Conservation (phyloP, 2,329 filamentous ascomycete genomes). For the Hortaea sp. region DNA sequence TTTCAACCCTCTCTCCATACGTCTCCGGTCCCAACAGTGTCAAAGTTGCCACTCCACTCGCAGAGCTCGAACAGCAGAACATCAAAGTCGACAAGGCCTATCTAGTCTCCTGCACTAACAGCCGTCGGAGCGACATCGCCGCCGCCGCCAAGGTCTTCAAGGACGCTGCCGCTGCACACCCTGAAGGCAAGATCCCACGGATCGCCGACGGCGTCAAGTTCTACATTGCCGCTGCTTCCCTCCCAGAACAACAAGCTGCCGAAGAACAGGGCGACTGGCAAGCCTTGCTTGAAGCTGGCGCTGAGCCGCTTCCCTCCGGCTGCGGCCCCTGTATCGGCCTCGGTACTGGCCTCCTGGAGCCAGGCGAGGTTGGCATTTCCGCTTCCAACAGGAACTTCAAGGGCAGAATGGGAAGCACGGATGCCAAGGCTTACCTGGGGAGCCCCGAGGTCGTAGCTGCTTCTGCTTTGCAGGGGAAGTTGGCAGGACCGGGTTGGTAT, state of each 20-base stretch:
- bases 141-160: constrained; percentile 78
- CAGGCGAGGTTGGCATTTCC: constrained; percentile 76
- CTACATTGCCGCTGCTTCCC: constrained; percentile 81
- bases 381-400: constrained; percentile 86
- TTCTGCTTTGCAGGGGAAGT: constrained; percentile 65
- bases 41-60: constrained; percentile 71
- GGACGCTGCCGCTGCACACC: constrained; percentile 52
- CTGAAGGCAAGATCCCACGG: constrained; percentile 54
- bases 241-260: constrained; percentile 63
- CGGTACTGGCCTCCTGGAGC: constrained; percentile 67
- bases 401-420: constrained; percentile 73
- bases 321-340: constrained; percentile 85
- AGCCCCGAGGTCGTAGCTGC: constrained; percentile 89
- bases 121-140: constrained; percentile 66
- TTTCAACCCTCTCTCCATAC: constrained; percentile 74
- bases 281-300: constrained; percentile 68
- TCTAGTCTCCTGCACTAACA: constrained; percentile 84
- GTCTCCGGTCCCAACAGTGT: constrained; percentile 85
- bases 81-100: constrained; percentile 80
- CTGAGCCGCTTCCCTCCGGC: constrained; percentile 56
- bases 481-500: constrained; percentile 70
- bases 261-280: constrained; percentile 84
- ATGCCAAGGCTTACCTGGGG: constrained; percentile 75
- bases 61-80: constrained; percentile 59
- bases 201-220: constrained; percentile 69